Conservation (phyloP, 306 rosid species). For the Astragalus glycyphyllos region DNA sequence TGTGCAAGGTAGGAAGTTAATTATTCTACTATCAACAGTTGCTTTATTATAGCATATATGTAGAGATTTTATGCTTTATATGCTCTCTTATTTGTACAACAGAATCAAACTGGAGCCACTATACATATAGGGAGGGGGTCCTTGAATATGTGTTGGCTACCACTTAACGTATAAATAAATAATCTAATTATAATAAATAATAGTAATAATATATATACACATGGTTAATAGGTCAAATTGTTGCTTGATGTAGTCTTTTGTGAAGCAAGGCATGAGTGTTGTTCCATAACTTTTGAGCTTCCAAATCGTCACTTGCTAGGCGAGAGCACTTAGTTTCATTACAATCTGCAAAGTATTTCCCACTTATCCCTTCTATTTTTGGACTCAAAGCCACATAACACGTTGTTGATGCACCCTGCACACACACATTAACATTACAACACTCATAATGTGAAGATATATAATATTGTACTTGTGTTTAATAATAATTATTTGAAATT, state of each 20-base stretch:
- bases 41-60: not conserved
- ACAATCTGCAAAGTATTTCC: constrained; percentile 85
- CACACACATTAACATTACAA: not conserved
- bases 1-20: too few species aligned
- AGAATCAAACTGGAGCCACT: constrained; percentile 26
- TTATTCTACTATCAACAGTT: not conserved
- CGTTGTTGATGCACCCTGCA: constrained; percentile 88
- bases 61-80: not conserved
- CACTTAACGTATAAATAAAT: constrained; percentile 18
- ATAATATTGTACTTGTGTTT: too few species aligned
- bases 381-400: constrained; percentile 86
- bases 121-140: not conserved
- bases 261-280: constrained; percentile 67
- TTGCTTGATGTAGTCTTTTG: constrained; percentile 59
- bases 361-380: constrained; percentile 69
- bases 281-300: constrained; percentile 78
- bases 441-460: too few species aligned
- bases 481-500: not conserved
- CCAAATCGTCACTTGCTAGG: constrained; percentile 79
- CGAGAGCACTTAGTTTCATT: constrained; percentile 74
- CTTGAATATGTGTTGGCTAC: constrained; percentile 36
- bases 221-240: constrained; percentile 31
- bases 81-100: constrained; percentile 32
- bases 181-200: constrained; percentile 41
- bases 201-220: too few species aligned